A percentile compares a stretch with the other conserved stretches of the same genome.
These are phyloP conservation scores for Agrocybe chaxingu DNA, from an alignment of 768 basidiomycete species.

Conservation along the genomic window DNA sequence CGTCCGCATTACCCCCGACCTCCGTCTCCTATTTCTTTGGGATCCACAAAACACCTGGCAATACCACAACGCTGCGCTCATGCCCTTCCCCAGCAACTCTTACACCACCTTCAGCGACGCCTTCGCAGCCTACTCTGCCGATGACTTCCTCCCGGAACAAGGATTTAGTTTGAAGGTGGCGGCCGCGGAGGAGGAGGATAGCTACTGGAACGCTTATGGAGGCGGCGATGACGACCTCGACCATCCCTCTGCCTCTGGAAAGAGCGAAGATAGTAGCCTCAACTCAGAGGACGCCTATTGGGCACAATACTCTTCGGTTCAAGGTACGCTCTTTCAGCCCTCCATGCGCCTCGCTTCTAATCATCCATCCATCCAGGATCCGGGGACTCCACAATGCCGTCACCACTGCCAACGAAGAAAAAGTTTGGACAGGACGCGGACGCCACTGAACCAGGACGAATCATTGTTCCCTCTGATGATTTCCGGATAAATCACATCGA, in stretches of 20 bases:
- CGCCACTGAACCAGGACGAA: conserved; percentile 20
- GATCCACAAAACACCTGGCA: conserved; percentile 52
- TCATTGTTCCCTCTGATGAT: conserved; percentile 29
- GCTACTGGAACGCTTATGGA: conserved; percentile 71
- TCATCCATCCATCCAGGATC: conserved; percentile 44
- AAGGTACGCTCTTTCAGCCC: conserved; percentile 43
- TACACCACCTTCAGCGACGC: conserved; percentile 27
- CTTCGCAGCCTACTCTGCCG: conserved; percentile 22
- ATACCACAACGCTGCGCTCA: conserved; percentile 65
- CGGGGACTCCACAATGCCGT: conserved; percentile 70
- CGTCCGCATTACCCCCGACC: conserved; percentile 41
- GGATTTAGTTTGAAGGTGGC: conserved; percentile 15
- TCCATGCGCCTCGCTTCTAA: neutral
- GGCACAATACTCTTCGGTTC: conserved; percentile 69
- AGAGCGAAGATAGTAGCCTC: conserved; percentile 13
- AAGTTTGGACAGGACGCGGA: conserved; percentile 15
- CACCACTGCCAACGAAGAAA: conserved; percentile 30
- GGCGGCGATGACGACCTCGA: conserved; percentile 28
- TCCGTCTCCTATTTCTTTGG: conserved; percentile 72
- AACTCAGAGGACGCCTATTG: conserved; percentile 65
- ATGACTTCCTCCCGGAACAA: conserved; percentile 31
- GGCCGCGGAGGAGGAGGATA: conserved; percentile 43
- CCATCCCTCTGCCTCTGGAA: conserved; percentile 11
- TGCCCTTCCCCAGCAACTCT: conserved; percentile 63
- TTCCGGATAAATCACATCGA: conserved; percentile 25